Evolutionary conservation across 305 asterid species (phyloP).

Genomic region (Withania somnifera): DNA sequence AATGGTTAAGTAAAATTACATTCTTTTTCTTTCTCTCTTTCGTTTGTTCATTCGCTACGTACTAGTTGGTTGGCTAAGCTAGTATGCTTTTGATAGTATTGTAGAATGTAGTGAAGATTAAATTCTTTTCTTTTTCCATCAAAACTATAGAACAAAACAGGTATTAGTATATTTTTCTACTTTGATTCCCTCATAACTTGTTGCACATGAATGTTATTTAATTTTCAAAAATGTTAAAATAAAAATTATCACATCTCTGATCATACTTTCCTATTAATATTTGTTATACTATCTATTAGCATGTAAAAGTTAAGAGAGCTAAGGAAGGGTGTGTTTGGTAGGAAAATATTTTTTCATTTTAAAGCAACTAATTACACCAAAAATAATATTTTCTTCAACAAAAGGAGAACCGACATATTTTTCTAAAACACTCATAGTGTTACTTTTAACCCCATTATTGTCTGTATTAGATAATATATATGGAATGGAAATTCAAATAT

Average conservation of each 20-base stretch:
- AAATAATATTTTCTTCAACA: too few relatives aligned
- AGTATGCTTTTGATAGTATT: background rate
- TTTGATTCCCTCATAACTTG: background rate
- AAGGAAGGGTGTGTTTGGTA: background rate
- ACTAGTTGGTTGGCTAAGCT: too few relatives aligned
- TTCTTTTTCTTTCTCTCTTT: background rate
- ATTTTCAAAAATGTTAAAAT: background rate
- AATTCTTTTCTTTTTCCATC: background rate
- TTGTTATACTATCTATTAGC: background rate
- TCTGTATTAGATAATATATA: background rate
- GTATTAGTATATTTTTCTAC: background rate
- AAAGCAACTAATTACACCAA: too few relatives aligned
- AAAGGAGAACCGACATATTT: too few relatives aligned
- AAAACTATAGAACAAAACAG: background rate
- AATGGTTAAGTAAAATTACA: constrained; percentile 16
- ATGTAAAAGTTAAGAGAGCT: too few relatives aligned
- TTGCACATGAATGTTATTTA: background rate
- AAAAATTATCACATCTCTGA: background rate
- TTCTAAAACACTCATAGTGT: too few relatives aligned
- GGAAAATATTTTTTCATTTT: too few relatives aligned
- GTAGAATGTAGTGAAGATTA: background rate
- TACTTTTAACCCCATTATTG: background rate
- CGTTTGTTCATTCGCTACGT: background rate
- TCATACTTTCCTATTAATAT: background rate
- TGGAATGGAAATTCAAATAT: background rate